These are phyloP conservation scores for Neurospora sp. DNA, from an alignment of 2,329 filamentous ascomycete species.

Conservation along the genomic window DNA sequence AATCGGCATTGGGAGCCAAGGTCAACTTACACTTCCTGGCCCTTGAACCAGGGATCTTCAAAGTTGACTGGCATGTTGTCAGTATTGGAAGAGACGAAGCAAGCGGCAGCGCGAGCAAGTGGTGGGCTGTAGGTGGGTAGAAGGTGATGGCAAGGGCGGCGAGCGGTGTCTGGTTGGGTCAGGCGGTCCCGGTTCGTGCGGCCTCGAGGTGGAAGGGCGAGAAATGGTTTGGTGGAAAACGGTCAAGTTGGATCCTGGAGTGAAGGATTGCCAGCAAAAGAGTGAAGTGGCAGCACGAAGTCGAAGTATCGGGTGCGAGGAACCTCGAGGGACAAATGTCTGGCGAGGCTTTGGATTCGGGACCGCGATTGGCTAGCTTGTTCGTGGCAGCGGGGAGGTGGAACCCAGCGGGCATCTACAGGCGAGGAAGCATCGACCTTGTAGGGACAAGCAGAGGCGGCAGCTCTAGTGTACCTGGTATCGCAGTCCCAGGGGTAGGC, in stretches of 20 bases:
- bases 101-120: neutral
- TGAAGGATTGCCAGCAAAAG: neutral
- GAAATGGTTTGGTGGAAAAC: neutral
- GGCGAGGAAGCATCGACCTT: neutral
- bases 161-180: neutral
- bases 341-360: neutral
- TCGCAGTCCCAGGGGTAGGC: neutral
- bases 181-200: neutral
- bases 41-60: conserved; percentile 26
- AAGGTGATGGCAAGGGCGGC: neutral
- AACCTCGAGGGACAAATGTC: neutral
- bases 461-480: neutral
- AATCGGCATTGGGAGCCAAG: neutral
- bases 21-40: conserved; percentile 21
- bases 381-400: neutral
- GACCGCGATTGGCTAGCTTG: neutral
- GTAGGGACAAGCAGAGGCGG: neutral
- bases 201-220: neutral
- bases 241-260: neutral
- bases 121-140: neutral
- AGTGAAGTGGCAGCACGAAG: neutral
- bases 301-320: neutral
- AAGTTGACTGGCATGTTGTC: neutral
- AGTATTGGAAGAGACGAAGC: neutral
- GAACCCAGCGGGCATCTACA: neutral